Evolutionary conservation across 2,329 filamentous ascomycete genomes (phyloP).

Genomic region (Calonectria multiphialidica): DNA sequence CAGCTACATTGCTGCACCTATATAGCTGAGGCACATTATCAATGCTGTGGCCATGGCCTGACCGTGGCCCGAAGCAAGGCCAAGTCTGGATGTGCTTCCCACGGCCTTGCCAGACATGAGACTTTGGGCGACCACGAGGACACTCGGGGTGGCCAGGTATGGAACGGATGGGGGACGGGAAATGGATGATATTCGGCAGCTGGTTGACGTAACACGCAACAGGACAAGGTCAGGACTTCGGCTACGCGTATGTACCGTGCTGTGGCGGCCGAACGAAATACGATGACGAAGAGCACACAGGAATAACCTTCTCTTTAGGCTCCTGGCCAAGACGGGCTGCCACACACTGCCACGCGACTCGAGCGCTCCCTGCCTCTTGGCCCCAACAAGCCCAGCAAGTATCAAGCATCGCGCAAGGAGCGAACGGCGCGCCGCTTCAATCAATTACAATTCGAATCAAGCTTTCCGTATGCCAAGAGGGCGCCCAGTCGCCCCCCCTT

Average conservation of each 20-base stretch:
- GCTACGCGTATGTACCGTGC: conserved; percentile 5
- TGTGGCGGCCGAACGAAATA: not conserved
- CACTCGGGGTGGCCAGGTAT: not conserved
- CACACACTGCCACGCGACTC: conserved; percentile 39
- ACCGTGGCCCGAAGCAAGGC: not conserved
- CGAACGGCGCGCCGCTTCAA: not conserved
- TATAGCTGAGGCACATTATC: not conserved
- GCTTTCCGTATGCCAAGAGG: conserved; percentile 20
- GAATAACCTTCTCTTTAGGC: conserved; percentile 14
- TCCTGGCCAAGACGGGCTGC: conserved; percentile 37
- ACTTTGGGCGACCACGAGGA: not conserved
- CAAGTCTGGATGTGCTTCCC: not conserved
- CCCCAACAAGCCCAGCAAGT: not conserved
- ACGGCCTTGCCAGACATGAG: not conserved
- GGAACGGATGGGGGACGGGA: not conserved
- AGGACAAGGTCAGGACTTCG: not conserved
- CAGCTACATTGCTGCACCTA: not conserved
- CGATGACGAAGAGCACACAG: not conserved
- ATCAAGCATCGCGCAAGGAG: not conserved
- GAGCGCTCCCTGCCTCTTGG: conserved; percentile 19
- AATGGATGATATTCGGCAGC: not conserved
- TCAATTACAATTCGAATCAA: conserved; percentile 29
- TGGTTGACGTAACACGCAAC: not conserved
- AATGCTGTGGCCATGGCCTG: not conserved
- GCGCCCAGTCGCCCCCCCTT: not conserved